A percentile compares a stretch with the other conserved stretches of the same genome.
phyloP scores from a whole-genome alignment of 805 yeast genomes.

The Helenozyma baotianmanensis region DNA sequence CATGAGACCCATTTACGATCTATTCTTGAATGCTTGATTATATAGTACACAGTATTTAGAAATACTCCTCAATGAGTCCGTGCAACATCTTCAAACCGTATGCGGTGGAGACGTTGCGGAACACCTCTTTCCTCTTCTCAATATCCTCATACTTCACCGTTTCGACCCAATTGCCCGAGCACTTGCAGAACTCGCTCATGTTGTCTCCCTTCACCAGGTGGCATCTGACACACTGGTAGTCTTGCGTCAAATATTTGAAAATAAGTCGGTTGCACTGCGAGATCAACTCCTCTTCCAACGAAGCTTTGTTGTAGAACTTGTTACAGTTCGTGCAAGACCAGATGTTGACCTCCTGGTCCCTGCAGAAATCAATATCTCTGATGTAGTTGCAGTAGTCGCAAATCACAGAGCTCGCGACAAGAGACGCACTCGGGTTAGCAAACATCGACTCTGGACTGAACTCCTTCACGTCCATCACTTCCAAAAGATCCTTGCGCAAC shows the following conservation, averaged over 20 bases:
- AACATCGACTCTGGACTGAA: constrained; percentile 74
- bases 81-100: constrained; percentile 57
- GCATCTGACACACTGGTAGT: constrained; percentile 77
- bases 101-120: constrained; percentile 52
- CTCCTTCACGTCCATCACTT: constrained; percentile 75
- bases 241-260: constrained; percentile 70
- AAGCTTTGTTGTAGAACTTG: constrained; percentile 56
- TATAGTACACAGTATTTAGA: no score
- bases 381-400: constrained; percentile 78
- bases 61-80: constrained; percentile 28
- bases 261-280: constrained; percentile 53
- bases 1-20: no score
- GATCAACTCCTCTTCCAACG: constrained; percentile 76
- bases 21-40: no score
- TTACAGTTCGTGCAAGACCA: constrained; percentile 70
- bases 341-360: constrained; percentile 47
- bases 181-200: constrained; percentile 70
- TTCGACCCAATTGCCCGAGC: constrained; percentile 84
- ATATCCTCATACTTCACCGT: constrained; percentile 46
- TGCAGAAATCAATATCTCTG: constrained; percentile 78
- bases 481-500: constrained; percentile 68
- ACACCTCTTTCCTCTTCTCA: constrained; percentile 42
- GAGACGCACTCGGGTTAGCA: constrained; percentile 66
- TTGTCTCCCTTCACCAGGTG: constrained; percentile 59
- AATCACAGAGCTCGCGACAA: constrained; percentile 60